phyloP scores from a whole-genome alignment of 1,139 yeast genomes.

The Suhomyces ambrosiae region DNA sequence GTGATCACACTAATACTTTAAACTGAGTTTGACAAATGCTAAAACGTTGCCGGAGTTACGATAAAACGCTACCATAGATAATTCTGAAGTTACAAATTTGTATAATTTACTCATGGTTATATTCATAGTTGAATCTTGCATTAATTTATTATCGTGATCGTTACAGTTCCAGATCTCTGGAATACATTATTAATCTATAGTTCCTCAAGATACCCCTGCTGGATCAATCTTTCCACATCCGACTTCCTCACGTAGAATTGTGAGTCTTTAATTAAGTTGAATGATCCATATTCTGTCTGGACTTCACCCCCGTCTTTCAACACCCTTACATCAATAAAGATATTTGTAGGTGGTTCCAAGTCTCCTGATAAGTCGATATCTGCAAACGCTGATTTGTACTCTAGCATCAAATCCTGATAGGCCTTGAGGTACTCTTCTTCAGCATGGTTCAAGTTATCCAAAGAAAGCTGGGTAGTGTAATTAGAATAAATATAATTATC shows the following conservation, averaged over 20 bases:
- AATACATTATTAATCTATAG: constrained; percentile 32
- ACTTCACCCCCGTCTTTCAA: constrained; percentile 95
- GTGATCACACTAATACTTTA: too few relatives aligned
- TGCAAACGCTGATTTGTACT: constrained; percentile 75
- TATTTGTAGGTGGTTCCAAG: constrained; percentile 85
- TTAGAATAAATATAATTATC: constrained; percentile 20
- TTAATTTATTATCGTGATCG: too few relatives aligned
- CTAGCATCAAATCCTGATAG: constrained; percentile 71
- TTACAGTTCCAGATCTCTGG: background rate
- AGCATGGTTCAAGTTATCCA: constrained; percentile 66
- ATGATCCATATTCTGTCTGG: constrained; percentile 96
- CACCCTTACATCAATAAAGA: constrained; percentile 91
- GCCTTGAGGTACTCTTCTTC: constrained; percentile 79
- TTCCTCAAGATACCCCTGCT: constrained; percentile 89
- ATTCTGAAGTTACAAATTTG: too few relatives aligned
- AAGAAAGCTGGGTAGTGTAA: constrained; percentile 34
- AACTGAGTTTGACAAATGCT: too few relatives aligned
- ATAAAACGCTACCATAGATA: too few relatives aligned
- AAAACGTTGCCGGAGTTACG: too few relatives aligned
- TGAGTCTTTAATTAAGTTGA: constrained; percentile 90
- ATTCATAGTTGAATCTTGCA: too few relatives aligned
- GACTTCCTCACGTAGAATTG: constrained; percentile 93
- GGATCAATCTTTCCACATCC: constrained; percentile 90
- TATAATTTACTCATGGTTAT: too few relatives aligned
- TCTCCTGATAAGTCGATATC: constrained; percentile 90